phyloP scores from a whole-genome alignment of 1,284 basidiomycete genomes.

The Ustilago trichophora region DNA sequence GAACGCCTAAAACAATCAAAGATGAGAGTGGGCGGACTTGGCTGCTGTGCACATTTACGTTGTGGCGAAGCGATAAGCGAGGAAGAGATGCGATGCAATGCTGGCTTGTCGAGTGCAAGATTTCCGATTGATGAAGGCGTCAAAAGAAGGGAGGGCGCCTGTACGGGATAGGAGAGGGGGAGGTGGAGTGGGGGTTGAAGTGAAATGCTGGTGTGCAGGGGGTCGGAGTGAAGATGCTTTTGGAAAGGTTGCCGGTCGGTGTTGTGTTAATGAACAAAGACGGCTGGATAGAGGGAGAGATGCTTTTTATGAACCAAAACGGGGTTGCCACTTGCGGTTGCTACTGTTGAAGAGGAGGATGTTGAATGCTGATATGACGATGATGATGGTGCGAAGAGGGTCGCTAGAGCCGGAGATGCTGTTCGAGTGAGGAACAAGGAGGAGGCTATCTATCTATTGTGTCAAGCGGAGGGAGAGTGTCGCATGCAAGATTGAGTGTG shows the following conservation, averaged over 20 bases:
- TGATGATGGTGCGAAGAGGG: not conserved
- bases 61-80: constrained; percentile 4
- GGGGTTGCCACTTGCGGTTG: not conserved
- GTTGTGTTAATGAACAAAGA: not conserved
- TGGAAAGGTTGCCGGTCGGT: constrained; percentile 3
- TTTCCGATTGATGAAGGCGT: not conserved
- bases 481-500: too few relatives aligned
- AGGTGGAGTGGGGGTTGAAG: not conserved
- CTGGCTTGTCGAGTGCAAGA: not conserved
- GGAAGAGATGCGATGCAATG: not conserved
- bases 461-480: too few relatives aligned
- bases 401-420: not conserved
- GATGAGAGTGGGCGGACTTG: constrained; percentile 7
- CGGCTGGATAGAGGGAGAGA: not conserved
- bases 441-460: too few relatives aligned
- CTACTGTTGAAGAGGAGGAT: not conserved
- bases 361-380: not conserved
- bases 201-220: constrained; percentile 2
- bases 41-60: constrained; percentile 13
- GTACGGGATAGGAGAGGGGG: not conserved
- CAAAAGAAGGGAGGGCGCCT: not conserved
- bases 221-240: constrained; percentile 11
- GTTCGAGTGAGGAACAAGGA: too few relatives aligned
- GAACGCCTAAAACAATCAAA: constrained; percentile 10
- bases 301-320: constrained; percentile 10